Evolutionary conservation across 345 rosid genomes (phyloP).

Genomic region (Ailanthus altissimus): DNA sequence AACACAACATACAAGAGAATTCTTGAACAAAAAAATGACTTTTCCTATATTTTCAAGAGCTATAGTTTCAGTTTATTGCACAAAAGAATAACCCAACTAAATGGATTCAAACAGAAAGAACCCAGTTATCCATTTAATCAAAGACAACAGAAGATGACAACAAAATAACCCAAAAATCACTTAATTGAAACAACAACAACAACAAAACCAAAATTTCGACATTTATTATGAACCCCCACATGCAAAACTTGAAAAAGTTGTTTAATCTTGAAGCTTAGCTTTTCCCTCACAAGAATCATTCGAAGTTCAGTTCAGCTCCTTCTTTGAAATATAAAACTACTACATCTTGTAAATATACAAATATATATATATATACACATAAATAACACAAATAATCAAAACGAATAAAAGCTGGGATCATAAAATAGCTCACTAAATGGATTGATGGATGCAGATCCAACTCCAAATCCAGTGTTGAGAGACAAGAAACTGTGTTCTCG

Average conservation of each 20-base stretch:
- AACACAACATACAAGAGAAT: background rate
- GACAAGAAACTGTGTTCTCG: background rate
- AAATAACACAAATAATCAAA: too few relatives aligned
- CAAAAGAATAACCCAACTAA: background rate
- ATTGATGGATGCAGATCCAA: slow-evolving; percentile 12
- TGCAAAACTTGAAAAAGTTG: background rate
- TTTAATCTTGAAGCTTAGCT: background rate
- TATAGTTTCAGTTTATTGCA: background rate
- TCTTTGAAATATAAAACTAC: background rate
- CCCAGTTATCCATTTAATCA: background rate
- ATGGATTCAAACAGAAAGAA: background rate
- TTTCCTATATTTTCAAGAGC: background rate
- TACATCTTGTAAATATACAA: background rate
- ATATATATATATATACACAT: background rate
- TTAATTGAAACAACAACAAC: background rate
- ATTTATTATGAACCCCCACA: background rate
- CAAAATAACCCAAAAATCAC: background rate
- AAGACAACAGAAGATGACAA: background rate
- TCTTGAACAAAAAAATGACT: background rate
- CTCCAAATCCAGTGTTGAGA: slow-evolving; percentile 6
- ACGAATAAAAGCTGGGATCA: background rate
- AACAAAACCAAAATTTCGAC: background rate
- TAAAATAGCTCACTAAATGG: slow-evolving; percentile 12
- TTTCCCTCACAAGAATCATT: background rate
- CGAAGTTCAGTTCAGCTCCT: background rate